phyloP scores from a whole-genome alignment of 1,139 yeast species.

The Wickerhamomyces sp. region DNA sequence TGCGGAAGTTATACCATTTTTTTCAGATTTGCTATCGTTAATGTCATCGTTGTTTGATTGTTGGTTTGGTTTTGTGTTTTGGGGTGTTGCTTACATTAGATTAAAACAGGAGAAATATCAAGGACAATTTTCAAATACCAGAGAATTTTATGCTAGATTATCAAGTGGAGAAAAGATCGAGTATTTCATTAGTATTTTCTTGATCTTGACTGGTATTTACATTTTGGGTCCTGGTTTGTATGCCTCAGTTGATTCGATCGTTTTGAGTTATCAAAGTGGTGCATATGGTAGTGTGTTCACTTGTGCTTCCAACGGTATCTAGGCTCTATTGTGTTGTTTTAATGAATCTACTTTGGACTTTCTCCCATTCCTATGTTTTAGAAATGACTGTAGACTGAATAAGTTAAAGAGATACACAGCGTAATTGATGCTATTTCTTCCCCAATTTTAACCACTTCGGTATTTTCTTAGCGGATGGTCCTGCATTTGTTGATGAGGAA shows the following conservation, averaged over 20 bases:
- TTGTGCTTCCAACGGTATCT: conserved; percentile 42
- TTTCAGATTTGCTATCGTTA: conserved; percentile 50
- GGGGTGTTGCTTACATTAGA: conserved; percentile 58
- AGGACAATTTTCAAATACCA: conserved; percentile 23
- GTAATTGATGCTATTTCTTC: conserved; percentile 24
- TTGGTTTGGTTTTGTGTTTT: conserved; percentile 61
- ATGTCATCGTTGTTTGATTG: conserved; percentile 64
- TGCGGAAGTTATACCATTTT: conserved; percentile 62
- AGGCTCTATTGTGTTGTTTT: background rate
- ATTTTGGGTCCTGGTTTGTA: conserved; percentile 57
- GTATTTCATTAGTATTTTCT: conserved; percentile 31
- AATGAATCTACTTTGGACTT: background rate
- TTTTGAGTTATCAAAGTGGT: conserved; percentile 41
- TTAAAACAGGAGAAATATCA: conserved; percentile 29
- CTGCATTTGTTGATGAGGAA: too few relatives aligned
- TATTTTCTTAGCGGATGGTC: conserved; percentile 16
- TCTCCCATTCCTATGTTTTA: background rate
- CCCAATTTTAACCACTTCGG: conserved; percentile 36
- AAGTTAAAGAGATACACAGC: background rate
- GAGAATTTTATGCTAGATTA: conserved; percentile 27
- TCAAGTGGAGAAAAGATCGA: conserved; percentile 30
- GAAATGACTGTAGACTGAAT: background rate
- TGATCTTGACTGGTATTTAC: conserved; percentile 45
- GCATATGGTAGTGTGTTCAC: conserved; percentile 46
- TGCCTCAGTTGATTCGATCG: conserved; percentile 49